A percentile compares a stretch with the other conserved stretches of the same genome.
Conservation (phyloP, 192 early-diverging fungal species). For the Backusella macrospora region DNA sequence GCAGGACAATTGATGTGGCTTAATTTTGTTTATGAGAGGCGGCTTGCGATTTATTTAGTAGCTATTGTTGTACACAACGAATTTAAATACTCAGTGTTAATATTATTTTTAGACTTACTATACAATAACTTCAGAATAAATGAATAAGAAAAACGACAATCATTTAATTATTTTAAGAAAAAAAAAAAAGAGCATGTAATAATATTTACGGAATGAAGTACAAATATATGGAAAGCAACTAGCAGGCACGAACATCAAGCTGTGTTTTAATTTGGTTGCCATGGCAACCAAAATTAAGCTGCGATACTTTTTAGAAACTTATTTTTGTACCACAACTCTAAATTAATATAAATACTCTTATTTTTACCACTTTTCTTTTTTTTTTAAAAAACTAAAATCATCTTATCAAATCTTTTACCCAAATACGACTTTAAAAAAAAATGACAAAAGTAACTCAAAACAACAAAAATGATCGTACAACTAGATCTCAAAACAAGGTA, state of each 20-base stretch:
- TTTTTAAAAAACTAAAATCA: background rate
- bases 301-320: background rate
- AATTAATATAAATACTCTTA: constrained; percentile 1
- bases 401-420: background rate
- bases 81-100: too few species aligned
- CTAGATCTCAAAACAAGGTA: constrained; percentile 6
- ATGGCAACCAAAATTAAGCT: constrained; percentile 12
- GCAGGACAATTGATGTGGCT: background rate
- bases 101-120: too few species aligned
- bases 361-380: background rate
- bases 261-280: constrained; percentile 14
- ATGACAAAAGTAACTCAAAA: constrained; percentile 7
- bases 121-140: too few species aligned
- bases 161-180: too few species aligned
- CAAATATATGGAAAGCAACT: background rate
- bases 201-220: background rate
- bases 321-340: background rate
- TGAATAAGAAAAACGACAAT: too few species aligned
- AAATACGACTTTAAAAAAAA: constrained; percentile 8
- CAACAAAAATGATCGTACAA: background rate
- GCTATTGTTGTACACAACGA: too few species aligned
- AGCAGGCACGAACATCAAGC: background rate
- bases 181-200: too few species aligned
- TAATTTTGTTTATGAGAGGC: too few species aligned
- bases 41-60: too few species aligned